Percentiles rank a stretch among this genome's conserved stretches.
Conservation (phyloP, 2,329 filamentous ascomycete genomes). For the Berkeleyomyces basicola region DNA sequence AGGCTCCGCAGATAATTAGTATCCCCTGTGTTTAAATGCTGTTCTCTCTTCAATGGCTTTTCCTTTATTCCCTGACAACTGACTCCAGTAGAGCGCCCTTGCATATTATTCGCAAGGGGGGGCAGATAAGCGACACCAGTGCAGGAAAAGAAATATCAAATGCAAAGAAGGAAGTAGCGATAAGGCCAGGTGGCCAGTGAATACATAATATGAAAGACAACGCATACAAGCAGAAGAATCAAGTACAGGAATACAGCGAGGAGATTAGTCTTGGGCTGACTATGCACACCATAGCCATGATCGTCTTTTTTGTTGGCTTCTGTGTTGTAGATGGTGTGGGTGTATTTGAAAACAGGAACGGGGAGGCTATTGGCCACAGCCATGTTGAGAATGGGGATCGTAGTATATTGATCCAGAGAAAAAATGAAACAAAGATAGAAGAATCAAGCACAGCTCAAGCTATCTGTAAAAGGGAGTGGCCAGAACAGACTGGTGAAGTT, state of each 20-base stretch:
- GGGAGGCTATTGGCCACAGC: not conserved
- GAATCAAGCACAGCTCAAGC: slow-evolving; percentile 1
- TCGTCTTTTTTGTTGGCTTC: slow-evolving; percentile 36
- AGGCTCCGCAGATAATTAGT: not conserved
- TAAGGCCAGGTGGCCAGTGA: not conserved
- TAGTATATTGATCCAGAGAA: slow-evolving; percentile 25
- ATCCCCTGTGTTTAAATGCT: not conserved
- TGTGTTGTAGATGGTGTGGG: not conserved
- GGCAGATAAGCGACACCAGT: not conserved
- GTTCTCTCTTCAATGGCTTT: not conserved
- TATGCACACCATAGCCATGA: slow-evolving; percentile 32
- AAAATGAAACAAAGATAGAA: slow-evolving; percentile 18
- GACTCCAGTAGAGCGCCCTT: not conserved
- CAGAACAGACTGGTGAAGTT: slow-evolving; percentile 26
- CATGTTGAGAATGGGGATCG: slow-evolving; percentile 20
- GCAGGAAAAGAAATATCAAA: slow-evolving; percentile 15
- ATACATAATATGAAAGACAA: slow-evolving; percentile 5
- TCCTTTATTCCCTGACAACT: not conserved
- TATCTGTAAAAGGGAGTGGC: not conserved
- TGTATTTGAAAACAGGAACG: not conserved
- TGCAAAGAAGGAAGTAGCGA: slow-evolving; percentile 16
- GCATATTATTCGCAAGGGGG: not conserved
- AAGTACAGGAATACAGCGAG: slow-evolving; percentile 12
- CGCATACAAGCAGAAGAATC: slow-evolving; percentile 1
- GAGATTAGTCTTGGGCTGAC: slow-evolving; percentile 4